Base-by-base conservation (phyloP, 257 asterid genomes). In the Leptodermis oblonga region DNA sequence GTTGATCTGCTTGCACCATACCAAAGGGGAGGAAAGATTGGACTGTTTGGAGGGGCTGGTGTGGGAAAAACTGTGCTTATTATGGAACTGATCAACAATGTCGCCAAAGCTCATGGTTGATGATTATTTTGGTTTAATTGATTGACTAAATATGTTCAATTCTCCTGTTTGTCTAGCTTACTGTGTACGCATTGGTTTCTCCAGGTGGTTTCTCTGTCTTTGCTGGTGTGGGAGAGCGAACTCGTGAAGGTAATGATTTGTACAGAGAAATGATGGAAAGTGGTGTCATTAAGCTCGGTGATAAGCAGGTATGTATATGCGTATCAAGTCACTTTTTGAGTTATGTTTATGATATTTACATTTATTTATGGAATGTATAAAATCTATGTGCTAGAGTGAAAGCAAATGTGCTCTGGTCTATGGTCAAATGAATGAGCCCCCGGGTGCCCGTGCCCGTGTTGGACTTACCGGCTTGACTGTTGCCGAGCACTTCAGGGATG, bases 391-490 rank as follows among this genome's bases (percentile, higher is more conserved):
- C 68, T 77, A 92, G 98, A 79, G 86, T 65, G 97, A 90, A 42
- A 93, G 99, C 90, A 93, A 93, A 62, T 93, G 99, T 9, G 99
- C 99, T 53, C 90, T 93, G 31, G 99, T 93, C 49, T 93, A 93
- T 0, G 99, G 99, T 83, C 99, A 93, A 85, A 93, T 93, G 99
- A 93, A 93, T 64, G 99, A 93, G 80, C 99, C 99, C 84, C 99
- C 97, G 12, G 99, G 99, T 86, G 99, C 99, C 63, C 99, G 99
- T 90, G 99, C 99, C 69, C 96, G 99, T 78, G 99, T 93, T 75
- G 99, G 99, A 49, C 95, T 93, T 70, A 93, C 99, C 55, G 99
- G 99, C 22, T 79, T 93, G 79, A 93, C 99, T 42, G 99, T 93
- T 18, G 99, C 99, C 56, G 99, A 93, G 76, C 99, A 93, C 83